Base-by-base conservation (phyloP, 192 early-diverging fungal genomes). In the Rhizoclosmatium globosum region DNA sequence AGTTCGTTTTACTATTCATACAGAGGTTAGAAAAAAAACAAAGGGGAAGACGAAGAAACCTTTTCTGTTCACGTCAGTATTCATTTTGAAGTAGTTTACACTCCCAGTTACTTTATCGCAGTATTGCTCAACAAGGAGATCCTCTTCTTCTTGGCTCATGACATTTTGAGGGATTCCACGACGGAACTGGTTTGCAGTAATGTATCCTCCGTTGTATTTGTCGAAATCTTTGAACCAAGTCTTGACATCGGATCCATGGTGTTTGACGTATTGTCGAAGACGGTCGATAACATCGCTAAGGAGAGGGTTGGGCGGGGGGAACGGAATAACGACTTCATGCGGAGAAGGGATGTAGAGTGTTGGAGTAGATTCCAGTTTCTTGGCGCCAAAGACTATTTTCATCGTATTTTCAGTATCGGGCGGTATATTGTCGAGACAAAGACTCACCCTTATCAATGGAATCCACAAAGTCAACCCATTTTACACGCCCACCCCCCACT, bases 181-280 rank as follows among this genome's bases (percentile, higher is more conserved):
- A 19, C 88, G 79, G 70, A 88, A 89, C 76, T 89, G 88, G 81
- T 87, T 88, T 71, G 78, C 64, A 4, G 85, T 89, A 58, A 89
- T 82, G 50, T 73, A 86, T n/a, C 87, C 72, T 9, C 72, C 86
- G 66, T 89, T 89, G 78, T 89, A 77, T 76, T 86, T 86, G 73
- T 90, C 89, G 82, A 90, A 90, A 64, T 90, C 87, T 3, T 81
- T 81, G 80, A 89, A 90, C 89, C 89, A 90, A 2, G 86, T 82
- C 75, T 90, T 90, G 42, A 87, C 82, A 65, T 90, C 89, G 4
- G 77, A 77, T 4, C 89, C 89, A 69, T 90, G 89, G 68, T 85
- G 82, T 65, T 87, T 86, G 39, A 86, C 87, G 66, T 82, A 90
- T 17, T 84, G 56, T 4, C 79, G 77, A 1, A 90, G 72, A 2